Conservation (phyloP, 2,329 filamentous ascomycete genomes). For the Aspergillus sp. region DNA sequence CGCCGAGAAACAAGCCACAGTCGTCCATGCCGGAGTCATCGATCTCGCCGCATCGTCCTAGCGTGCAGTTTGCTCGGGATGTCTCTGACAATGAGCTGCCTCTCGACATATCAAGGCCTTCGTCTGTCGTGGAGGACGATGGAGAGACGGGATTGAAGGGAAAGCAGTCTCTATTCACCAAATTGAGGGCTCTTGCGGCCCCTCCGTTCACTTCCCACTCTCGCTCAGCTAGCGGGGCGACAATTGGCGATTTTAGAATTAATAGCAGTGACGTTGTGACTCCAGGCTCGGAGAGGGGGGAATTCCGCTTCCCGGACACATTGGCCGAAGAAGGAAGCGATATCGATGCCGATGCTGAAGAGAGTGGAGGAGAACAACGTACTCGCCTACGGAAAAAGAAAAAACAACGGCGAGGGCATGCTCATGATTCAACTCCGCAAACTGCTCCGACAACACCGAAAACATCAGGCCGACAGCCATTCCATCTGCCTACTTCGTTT, state of each 20-base stretch:
- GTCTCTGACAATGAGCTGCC: constrained; percentile 43
- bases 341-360: constrained; percentile 69
- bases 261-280: constrained; percentile 32
- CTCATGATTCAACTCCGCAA: constrained; percentile 44
- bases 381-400: constrained; percentile 49
- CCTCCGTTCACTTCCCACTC: constrained; percentile 42
- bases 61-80: constrained; percentile 64
- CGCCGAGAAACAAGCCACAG: constrained; percentile 14
- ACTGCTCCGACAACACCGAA: constrained; percentile 61
- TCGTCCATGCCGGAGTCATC: constrained; percentile 19
- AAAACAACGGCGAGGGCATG: constrained; percentile 49
- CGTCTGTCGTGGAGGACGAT: constrained; percentile 55
- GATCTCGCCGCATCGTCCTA: constrained; percentile 46
- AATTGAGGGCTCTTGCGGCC: constrained; percentile 63
- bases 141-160: constrained; percentile 52
- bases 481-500: constrained; percentile 39
- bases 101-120: constrained; percentile 46
- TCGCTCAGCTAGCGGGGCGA: constrained; percentile 40
- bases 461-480: constrained; percentile 29
- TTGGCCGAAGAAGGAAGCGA: constrained; percentile 56
- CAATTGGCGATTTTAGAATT: constrained; percentile 33
- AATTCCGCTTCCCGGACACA: constrained; percentile 45
- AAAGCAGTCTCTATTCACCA: constrained; percentile 62
- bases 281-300: constrained; percentile 41
- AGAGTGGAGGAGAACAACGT: constrained; percentile 69